Conservation (phyloP, 495 filamentous ascomycete species). For the Podospora conica region DNA sequence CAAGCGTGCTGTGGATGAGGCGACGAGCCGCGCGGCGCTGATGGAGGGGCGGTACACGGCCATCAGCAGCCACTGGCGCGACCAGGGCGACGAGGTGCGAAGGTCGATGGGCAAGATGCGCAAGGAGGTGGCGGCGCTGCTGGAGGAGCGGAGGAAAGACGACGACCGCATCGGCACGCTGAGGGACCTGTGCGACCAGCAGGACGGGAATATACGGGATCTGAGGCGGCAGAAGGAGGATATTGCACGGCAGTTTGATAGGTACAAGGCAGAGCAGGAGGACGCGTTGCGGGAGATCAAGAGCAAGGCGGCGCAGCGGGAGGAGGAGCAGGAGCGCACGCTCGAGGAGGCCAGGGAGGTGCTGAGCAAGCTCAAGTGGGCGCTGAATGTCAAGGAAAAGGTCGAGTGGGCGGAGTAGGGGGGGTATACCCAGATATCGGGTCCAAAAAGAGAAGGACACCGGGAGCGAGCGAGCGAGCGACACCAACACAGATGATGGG, state of each 20-base stretch:
- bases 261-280: constrained; percentile 60
- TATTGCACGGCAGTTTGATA: constrained; percentile 49
- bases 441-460: not conserved
- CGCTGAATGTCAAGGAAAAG: constrained; percentile 55
- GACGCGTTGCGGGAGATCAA: constrained; percentile 51
- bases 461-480: not conserved
- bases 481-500: not conserved
- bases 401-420: constrained; percentile 46
- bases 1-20: constrained; percentile 56
- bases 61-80: constrained; percentile 57
- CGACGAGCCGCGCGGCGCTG: constrained; percentile 48
- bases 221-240: constrained; percentile 54
- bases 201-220: constrained; percentile 58
- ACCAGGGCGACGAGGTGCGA: constrained; percentile 56
- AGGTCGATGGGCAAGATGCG: constrained; percentile 49
- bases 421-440: not conserved
- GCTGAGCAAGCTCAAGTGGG: constrained; percentile 63
- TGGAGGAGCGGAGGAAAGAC: constrained; percentile 48
- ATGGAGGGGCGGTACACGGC: constrained; percentile 65
- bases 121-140: constrained; percentile 40
- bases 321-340: constrained; percentile 48
- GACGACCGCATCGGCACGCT: constrained; percentile 52
- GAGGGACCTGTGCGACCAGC: constrained; percentile 61
- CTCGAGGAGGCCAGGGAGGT: constrained; percentile 57
- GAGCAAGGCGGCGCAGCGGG: constrained; percentile 46